Base-by-base conservation (phyloP, 2,329 filamentous ascomycete genomes). In the Pseudogymnoascus destructans region DNA sequence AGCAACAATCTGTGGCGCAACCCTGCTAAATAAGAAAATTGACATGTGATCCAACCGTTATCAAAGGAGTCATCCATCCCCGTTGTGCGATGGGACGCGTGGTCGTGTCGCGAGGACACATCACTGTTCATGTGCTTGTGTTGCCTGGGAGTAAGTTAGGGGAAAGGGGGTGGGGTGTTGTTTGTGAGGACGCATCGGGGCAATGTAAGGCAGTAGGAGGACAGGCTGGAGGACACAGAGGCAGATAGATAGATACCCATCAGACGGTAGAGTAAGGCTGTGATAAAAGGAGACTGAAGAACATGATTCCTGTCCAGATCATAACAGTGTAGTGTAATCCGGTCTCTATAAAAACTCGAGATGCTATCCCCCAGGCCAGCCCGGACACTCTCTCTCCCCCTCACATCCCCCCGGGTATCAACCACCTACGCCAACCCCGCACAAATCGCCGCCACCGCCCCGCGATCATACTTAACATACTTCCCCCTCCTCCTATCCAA, bases 401-500 rank as follows among this genome's bases (percentile, higher is more conserved):
- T 30, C 27, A 30, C 8, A 10, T 8, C 13, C 19, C 19, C 19
- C 38, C 38, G 38, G 38, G 38, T 42, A 42, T 42, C 38, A 42
- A 42, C 38, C 17, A 40, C 36, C 15, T 42, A 42, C 33, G 57
- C 60, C 46, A 68, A 57, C 23, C 62, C 60, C 38, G 65, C 49
- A 57, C 70, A 84, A 8, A 85, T 77, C 19, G 81, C 80, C 52
- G 86, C 82, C 66, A 98, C 85, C 54, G 83, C 81, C 38, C 78
- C 77, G 76, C 96, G 96, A 74, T 96, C 91, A 70, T 95, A 97
- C 75, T 95, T 96, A 70, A 95, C 90, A 72, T 97, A 95, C 73
- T 98, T 98, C 65, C 92, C 92, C 73, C 91, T 95, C 60, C 93
- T 93, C 75, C 95, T 96, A 73, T 97, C 92, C 63, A 97, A 84